Evolutionary conservation across 176 grass and related monocot species (phyloP), one percentile per base, ranked within the genome.

Genomic region (Triticum turgidum): DNA sequence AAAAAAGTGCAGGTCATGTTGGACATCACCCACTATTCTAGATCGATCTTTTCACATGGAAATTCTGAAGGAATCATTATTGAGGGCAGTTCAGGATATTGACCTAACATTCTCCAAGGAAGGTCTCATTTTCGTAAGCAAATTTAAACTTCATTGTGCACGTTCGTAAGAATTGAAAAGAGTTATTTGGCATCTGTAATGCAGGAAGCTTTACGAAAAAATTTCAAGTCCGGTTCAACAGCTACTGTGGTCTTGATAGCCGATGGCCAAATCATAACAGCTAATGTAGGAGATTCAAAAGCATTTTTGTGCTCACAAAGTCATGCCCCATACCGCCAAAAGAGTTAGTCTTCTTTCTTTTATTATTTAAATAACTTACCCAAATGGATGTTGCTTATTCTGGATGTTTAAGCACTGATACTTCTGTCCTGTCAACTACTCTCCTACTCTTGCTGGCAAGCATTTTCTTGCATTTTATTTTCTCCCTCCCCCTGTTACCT

Each of bases 21-120:
- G 80, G 90, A 76, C 85, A 69, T 86, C 66, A 1, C 80, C 90
- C 1, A 89, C 81, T 88, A 78, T 92, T 68, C 89, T 95, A 80
- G 93, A 98, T 65, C 88, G 37, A 22, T 89, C 93, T 76, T 92
- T 92, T 85, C 86, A 92, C 66, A 91, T 89, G 96, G 90, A 92
- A 88, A 82, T 98, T 79, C 82, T 96, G 51, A 96, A 94, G 88
- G 96, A 98, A 86, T 94, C 96, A 79, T 89, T 98, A 70, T 78
- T 82, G 79, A 94, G 90, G 89, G 83, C 96, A 84, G 86, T 94
- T 81, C 88, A 90, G 81, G 96, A 98, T 91, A 86, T 98, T 34
- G 96, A 98, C 87, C 85, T 93, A 77, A 92, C 86, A 94, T 98
- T 98, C 88, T 94, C 96, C 88, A 92, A 96, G 89, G 96, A 85